Evolutionary conservation across 2,329 filamentous ascomycete species (phyloP).

Genomic region (Nemania sp.): DNA sequence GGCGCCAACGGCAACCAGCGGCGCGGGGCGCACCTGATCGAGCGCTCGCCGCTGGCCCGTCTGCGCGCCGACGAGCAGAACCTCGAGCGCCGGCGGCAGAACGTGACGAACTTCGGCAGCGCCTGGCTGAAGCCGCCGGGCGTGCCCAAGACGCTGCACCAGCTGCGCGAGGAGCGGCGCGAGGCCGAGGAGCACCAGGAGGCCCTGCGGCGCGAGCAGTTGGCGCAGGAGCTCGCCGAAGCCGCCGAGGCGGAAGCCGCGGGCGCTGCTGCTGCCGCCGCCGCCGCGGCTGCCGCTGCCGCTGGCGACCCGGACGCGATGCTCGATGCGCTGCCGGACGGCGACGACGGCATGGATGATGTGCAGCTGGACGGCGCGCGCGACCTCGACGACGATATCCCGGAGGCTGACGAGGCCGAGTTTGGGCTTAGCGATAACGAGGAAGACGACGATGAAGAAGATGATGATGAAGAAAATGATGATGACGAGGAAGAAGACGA

Average conservation of each 20-base stretch:
- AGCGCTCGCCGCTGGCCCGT: slow-evolving; percentile 67
- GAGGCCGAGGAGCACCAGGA: slow-evolving; percentile 87
- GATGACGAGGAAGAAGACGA: slow-evolving; percentile 29
- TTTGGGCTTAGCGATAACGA: slow-evolving; percentile 55
- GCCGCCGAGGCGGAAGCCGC: slow-evolving; percentile 48
- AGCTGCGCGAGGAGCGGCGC: slow-evolving; percentile 84
- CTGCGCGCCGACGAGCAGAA: slow-evolving; percentile 77
- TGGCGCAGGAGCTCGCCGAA: slow-evolving; percentile 75
- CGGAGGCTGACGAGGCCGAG: slow-evolving; percentile 63
- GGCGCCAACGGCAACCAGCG: slow-evolving; percentile 33
- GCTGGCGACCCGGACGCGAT: slow-evolving; percentile 42
- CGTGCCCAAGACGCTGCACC: slow-evolving; percentile 84
- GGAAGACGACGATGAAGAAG: slow-evolving; percentile 47
- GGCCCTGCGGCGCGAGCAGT: slow-evolving; percentile 70
- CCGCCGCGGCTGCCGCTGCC: slow-evolving; percentile 44
- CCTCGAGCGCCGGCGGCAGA: slow-evolving; percentile 75
- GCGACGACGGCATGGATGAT: slow-evolving; percentile 51
- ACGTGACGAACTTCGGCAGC: slow-evolving; percentile 85
- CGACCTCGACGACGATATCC: slow-evolving; percentile 76
- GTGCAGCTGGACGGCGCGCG: slow-evolving; percentile 59
- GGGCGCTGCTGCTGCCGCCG: slow-evolving; percentile 35
- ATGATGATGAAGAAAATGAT: slow-evolving; percentile 42
- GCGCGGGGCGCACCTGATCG: slow-evolving; percentile 48
- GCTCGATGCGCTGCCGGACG: slow-evolving; percentile 36
- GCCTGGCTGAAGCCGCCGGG: slow-evolving; percentile 91